A percentile compares a stretch with the other conserved stretches of the same genome.
These are phyloP conservation scores for Westerdykella sp. DNA, from an alignment of 2,329 filamentous ascomycete species.

Conservation along the genomic window DNA sequence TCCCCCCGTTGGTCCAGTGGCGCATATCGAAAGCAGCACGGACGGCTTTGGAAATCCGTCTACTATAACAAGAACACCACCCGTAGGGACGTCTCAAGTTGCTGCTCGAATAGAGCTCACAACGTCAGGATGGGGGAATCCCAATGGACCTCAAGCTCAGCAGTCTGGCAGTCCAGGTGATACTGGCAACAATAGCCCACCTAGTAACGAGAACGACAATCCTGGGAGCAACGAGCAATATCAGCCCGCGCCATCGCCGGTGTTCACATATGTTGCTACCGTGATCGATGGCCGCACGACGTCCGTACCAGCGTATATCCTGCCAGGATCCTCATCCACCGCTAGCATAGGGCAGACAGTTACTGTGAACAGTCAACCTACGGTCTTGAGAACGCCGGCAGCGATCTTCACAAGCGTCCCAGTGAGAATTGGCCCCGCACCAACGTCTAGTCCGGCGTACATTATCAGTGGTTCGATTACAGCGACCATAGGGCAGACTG, in stretches of 20 bases:
- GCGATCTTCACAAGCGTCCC: constrained; percentile 4
- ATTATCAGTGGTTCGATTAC: constrained; percentile 7
- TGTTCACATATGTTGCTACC: constrained; percentile 11
- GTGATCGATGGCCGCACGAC: constrained; percentile 6
- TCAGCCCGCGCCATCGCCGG: constrained; percentile 2
- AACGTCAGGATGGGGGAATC: background rate
- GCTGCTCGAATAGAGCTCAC: background rate
- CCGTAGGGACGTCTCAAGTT: background rate
- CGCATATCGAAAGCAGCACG: constrained; percentile 1
- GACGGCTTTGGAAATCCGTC: background rate
- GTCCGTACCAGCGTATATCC: constrained; percentile 8
- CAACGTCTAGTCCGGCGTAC: constrained; percentile 3
- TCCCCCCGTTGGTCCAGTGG: background rate
- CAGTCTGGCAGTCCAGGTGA: background rate
- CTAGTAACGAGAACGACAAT: no score
- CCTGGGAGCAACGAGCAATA: background rate
- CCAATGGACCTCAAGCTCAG: background rate
- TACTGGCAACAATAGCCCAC: background rate
- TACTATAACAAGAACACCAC: background rate
- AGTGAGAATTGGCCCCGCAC: constrained; percentile 6
- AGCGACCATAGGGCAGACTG: constrained; percentile 9
- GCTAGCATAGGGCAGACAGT: constrained; percentile 10
- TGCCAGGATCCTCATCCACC: constrained; percentile 5
- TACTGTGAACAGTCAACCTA: constrained; percentile 4
- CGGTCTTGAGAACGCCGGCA: constrained; percentile 2